phyloP scores from a whole-genome alignment of 2,329 filamentous ascomycete species.

The Calonectria ilicicola region DNA sequence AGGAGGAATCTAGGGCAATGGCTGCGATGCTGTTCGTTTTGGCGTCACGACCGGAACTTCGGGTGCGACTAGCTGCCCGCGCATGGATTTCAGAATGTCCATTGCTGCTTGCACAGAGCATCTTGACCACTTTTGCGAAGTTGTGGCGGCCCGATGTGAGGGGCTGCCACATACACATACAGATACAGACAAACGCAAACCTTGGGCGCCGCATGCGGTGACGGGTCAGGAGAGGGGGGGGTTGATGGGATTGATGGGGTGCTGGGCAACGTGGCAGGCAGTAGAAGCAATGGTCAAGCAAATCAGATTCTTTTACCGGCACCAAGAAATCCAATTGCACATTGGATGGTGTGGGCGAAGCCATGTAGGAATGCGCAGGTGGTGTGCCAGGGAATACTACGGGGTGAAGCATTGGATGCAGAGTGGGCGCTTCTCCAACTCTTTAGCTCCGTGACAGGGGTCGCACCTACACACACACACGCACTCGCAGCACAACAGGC shows the following conservation, averaged over 20 bases:
- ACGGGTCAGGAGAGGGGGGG: conserved; percentile 8
- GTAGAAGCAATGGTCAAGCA: not conserved
- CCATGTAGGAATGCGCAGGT: not conserved
- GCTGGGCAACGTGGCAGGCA: conserved; percentile 17
- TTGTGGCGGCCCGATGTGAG: not conserved
- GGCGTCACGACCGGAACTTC: conserved; percentile 1
- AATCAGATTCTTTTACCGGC: not conserved
- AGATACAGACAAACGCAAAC: conserved; percentile 28
- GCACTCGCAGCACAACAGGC: not conserved
- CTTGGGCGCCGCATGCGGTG: conserved; percentile 37
- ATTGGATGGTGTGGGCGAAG: not conserved
- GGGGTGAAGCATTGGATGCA: not conserved
- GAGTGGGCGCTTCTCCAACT: conserved; percentile 16
- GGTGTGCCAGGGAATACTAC: conserved; percentile 19
- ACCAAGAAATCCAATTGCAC: not conserved
- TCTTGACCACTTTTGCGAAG: not conserved
- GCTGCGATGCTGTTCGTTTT: not conserved
- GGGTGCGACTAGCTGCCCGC: not conserved
- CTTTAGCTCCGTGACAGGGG: conserved; percentile 4
- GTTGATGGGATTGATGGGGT: not conserved
- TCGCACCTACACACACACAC: conserved; percentile 3
- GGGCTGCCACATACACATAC: conserved; percentile 8
- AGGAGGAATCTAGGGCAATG: conserved; percentile 10
- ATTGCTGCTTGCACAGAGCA: not conserved
- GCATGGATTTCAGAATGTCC: not conserved